Evolutionary conservation across 805 yeast genomes (phyloP).

Genomic region (Komagataella ulmi): DNA sequence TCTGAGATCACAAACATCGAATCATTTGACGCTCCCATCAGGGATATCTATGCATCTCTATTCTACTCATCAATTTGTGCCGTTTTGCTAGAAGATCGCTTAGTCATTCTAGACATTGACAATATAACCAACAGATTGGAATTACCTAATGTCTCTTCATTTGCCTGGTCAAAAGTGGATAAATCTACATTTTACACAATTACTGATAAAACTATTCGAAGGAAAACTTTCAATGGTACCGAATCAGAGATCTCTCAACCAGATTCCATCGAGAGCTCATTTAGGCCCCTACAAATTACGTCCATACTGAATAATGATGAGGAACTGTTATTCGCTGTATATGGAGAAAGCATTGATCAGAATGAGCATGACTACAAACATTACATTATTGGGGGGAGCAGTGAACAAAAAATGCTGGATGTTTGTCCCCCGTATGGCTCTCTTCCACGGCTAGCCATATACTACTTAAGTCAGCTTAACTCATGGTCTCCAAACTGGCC

Average conservation of each 20-base stretch:
- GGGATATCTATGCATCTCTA: not conserved
- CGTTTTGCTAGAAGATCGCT: not conserved
- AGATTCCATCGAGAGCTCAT: not conserved
- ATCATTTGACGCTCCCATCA: not conserved
- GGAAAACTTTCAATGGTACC: not conserved
- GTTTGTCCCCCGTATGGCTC: slow-evolving; percentile 41
- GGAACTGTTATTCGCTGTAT: not conserved
- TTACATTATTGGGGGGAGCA: not conserved
- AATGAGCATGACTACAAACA: not conserved
- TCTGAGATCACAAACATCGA: not conserved
- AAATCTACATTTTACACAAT: not conserved
- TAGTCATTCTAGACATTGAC: not conserved
- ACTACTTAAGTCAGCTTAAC: slow-evolving; percentile 26
- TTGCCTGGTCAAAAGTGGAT: not conserved
- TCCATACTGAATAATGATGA: not conserved
- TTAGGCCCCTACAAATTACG: not conserved
- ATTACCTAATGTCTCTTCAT: not conserved
- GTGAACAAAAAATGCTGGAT: slow-evolving; percentile 17
- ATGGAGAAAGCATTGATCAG: not conserved
- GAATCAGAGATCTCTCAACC: not conserved
- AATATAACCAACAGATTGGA: not conserved
- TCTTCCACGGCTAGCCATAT: slow-evolving; percentile 28
- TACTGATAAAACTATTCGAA: not conserved
- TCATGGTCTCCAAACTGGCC: slow-evolving; percentile 25
- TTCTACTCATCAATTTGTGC: not conserved